These are phyloP conservation scores for Aciculoconidium aculeatum DNA, from an alignment of 805 yeast genomes.

Conservation along the genomic window DNA sequence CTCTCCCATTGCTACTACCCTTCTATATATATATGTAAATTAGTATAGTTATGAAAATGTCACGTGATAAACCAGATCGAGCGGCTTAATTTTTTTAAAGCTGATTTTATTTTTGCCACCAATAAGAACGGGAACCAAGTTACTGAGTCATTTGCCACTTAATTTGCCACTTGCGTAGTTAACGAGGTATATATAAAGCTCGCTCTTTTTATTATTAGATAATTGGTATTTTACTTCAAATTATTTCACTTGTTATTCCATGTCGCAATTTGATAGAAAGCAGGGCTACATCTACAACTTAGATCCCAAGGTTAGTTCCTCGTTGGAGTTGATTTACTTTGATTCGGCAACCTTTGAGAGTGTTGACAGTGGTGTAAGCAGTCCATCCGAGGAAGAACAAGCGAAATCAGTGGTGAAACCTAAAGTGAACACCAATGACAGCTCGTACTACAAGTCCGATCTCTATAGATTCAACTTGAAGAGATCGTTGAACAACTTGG, in stretches of 20 bases:
- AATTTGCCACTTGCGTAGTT: no score
- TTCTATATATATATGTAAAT: no score
- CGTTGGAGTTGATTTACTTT: conserved; percentile 50
- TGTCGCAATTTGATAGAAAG: conserved; percentile 9
- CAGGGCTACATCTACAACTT: conserved; percentile 49
- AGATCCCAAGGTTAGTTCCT: conserved; percentile 31
- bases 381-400: not conserved
- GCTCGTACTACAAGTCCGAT: conserved; percentile 47
- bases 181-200: no score
- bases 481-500: conserved; percentile 41
- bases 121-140: no score
- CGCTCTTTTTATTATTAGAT: no score
- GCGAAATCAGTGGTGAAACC: not conserved
- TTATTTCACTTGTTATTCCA: not conserved
- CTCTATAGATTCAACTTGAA: conserved; percentile 55
- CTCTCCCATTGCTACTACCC: no score
- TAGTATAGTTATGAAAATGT: no score
- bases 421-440: conserved; percentile 4
- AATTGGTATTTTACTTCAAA: no score
- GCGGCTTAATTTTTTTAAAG: no score
- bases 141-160: not conserved
- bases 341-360: conserved; percentile 37
- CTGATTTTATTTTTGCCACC: no score
- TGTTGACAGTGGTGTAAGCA: not conserved
- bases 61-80: no score